These are phyloP conservation scores for Vanrija humicola DNA, from an alignment of 1,284 basidiomycete species.

Conservation along the genomic window DNA sequence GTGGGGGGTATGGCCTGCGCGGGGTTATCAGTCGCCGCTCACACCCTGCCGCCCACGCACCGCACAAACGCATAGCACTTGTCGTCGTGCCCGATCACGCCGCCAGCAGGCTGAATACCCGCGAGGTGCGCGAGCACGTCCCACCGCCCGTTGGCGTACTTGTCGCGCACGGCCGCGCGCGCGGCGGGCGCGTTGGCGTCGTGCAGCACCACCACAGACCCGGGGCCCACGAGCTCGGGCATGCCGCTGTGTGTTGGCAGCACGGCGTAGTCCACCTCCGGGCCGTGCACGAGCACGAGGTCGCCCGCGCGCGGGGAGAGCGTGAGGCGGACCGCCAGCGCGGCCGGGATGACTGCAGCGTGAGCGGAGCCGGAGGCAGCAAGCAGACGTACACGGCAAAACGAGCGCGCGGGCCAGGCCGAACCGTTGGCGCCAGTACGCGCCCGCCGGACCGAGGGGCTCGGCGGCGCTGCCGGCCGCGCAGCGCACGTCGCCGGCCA, in stretches of 20 bases:
- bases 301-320: not conserved
- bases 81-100: constrained; percentile 6
- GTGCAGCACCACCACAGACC: not conserved
- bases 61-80: constrained; percentile 8
- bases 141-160: constrained; percentile 12
- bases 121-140: constrained; percentile 6
- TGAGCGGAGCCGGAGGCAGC: not conserved
- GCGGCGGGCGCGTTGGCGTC: constrained; percentile 3
- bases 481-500: not conserved
- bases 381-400: not conserved
- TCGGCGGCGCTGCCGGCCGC: not conserved
- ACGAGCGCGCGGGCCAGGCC: not conserved
- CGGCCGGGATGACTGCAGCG: constrained; percentile 3
- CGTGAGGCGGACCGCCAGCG: not conserved
- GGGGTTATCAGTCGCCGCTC: not conserved
- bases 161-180: constrained; percentile 9
- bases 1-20: constrained; percentile 1
- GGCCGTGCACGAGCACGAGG: constrained; percentile 1
- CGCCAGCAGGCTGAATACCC: constrained; percentile 4
- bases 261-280: constrained; percentile 4
- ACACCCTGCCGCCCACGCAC: not conserved
- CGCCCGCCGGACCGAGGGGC: not conserved
- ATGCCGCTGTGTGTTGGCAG: not conserved
- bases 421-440: not conserved
- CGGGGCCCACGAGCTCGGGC: not conserved